These are phyloP conservation scores for Camelina laxa DNA, from an alignment of 345 rosid species.

Conservation along the genomic window DNA sequence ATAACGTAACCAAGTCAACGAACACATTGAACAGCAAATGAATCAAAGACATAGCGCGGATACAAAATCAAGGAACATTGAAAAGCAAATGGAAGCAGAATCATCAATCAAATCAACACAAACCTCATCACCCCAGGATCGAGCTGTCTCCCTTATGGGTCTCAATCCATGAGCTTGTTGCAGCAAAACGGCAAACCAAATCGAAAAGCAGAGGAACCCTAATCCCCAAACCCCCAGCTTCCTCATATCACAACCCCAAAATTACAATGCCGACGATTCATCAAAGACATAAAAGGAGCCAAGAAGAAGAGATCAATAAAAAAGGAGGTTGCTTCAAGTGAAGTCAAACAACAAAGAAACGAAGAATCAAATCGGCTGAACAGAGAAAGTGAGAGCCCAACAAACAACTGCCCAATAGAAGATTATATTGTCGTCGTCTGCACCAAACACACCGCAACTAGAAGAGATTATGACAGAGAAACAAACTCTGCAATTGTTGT, in stretches of 20 bases:
- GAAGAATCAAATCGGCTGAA: conserved; percentile 44
- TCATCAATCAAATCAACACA: conserved; percentile 32
- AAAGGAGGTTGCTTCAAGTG: conserved; percentile 66
- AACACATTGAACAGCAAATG: neutral
- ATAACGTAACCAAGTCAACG: conserved; percentile 13
- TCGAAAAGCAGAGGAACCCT: conserved; percentile 66
- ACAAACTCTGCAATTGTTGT: conserved; percentile 3
- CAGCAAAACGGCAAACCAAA: conserved; percentile 54
- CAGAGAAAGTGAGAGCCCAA: conserved; percentile 83
- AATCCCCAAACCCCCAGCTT: conserved; percentile 41
- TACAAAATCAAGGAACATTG: conserved; percentile 10
- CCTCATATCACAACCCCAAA: conserved; percentile 50
- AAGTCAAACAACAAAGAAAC: conserved; percentile 57
- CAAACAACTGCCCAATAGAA: conserved; percentile 40
- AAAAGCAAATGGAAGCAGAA: conserved; percentile 15
- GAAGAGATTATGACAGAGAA: conserved; percentile 20
- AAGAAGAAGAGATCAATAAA: neutral
- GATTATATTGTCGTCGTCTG: neutral
- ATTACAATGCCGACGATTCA: conserved; percentile 39
- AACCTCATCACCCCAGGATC: conserved; percentile 98
- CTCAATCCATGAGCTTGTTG: conserved; percentile 66
- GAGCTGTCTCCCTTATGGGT: conserved; percentile 81
- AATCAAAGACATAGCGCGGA: conserved; percentile 13
- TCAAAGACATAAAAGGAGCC: conserved; percentile 32
- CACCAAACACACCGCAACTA: conserved; percentile 36